Evolutionary conservation across 1,284 basidiomycete genomes (phyloP).

Genomic region (Ganoderma lingzhi): DNA sequence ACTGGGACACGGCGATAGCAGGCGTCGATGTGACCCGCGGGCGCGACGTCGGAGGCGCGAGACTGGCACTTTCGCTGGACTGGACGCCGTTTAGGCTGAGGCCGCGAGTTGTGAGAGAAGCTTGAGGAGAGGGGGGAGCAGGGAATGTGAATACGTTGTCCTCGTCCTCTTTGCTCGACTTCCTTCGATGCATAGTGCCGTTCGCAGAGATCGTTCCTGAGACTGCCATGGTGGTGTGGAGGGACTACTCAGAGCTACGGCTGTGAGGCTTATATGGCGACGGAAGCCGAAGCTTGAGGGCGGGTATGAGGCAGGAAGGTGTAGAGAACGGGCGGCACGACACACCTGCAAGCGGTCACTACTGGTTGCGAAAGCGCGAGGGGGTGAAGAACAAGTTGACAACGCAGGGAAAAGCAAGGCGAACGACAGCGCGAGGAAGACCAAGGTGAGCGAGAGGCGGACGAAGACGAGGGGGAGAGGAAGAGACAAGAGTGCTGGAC

Average conservation of each 20-base stretch:
- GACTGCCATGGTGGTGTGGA: slow-evolving; percentile 15
- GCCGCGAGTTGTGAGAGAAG: slow-evolving; percentile 25
- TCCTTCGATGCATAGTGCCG: slow-evolving; percentile 42
- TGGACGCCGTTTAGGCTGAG: not conserved
- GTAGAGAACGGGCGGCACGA: not conserved
- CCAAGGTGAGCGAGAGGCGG: not conserved
- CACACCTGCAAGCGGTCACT: not conserved
- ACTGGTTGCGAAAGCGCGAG: not conserved
- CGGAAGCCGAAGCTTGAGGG: not conserved
- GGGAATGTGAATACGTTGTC: slow-evolving; percentile 36
- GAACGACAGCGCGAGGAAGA: not conserved
- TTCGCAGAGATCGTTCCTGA: slow-evolving; percentile 11
- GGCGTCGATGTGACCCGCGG: slow-evolving; percentile 50
- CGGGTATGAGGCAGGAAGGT: not conserved
- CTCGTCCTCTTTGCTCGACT: slow-evolving; percentile 45
- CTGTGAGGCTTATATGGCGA: not conserved
- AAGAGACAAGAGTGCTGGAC: not conserved
- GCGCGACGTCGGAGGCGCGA: slow-evolving; percentile 33
- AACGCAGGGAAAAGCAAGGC: not conserved
- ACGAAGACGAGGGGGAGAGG: not conserved
- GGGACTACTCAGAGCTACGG: not conserved
- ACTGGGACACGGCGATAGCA: slow-evolving; percentile 36
- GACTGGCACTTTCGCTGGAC: slow-evolving; percentile 16
- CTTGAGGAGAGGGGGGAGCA: slow-evolving; percentile 19
- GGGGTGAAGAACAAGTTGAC: not conserved